Conservation (phyloP, 78 protist species). For the Carpediemonas membranifera region DNA sequence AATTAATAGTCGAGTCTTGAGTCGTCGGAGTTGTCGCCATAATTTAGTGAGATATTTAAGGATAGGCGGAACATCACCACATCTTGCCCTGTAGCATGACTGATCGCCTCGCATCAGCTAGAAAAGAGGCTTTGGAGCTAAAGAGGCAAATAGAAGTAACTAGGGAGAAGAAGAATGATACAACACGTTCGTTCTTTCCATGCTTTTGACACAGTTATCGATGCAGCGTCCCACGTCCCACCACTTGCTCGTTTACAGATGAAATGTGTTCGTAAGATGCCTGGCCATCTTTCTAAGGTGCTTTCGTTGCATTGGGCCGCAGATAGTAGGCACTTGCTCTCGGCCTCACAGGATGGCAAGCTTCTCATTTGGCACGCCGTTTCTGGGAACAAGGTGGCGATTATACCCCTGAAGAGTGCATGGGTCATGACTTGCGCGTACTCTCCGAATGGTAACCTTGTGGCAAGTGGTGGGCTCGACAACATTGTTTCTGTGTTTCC, state of each 20-base stretch:
- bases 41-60: background rate
- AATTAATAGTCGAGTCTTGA: too few relatives aligned
- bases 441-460: slow-evolving; percentile 21
- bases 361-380: slow-evolving; percentile 83
- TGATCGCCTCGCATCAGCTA: background rate
- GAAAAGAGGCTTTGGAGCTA: background rate
- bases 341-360: slow-evolving; percentile 89
- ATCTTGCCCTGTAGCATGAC: background rate
- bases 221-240: background rate
- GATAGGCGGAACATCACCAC: background rate
- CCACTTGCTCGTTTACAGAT: background rate
- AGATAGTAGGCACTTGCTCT: slow-evolving; percentile 64
- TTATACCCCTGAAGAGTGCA: slow-evolving; percentile 70
- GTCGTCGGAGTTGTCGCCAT: too few relatives aligned
- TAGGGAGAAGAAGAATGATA: background rate
- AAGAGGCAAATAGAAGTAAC: background rate
- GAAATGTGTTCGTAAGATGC: slow-evolving; percentile 10
- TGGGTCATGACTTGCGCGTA: slow-evolving; percentile 94
- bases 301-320: slow-evolving; percentile 82
- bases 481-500: slow-evolving; percentile 75
- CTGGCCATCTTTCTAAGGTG: slow-evolving; percentile 85
- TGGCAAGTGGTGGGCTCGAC: slow-evolving; percentile 93
- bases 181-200: background rate
- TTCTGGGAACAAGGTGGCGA: slow-evolving; percentile 51
- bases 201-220: background rate